Evolutionary conservation across 148 eudicot genomes (phyloP).

Genomic region (Vaccinium vitisidaea): DNA sequence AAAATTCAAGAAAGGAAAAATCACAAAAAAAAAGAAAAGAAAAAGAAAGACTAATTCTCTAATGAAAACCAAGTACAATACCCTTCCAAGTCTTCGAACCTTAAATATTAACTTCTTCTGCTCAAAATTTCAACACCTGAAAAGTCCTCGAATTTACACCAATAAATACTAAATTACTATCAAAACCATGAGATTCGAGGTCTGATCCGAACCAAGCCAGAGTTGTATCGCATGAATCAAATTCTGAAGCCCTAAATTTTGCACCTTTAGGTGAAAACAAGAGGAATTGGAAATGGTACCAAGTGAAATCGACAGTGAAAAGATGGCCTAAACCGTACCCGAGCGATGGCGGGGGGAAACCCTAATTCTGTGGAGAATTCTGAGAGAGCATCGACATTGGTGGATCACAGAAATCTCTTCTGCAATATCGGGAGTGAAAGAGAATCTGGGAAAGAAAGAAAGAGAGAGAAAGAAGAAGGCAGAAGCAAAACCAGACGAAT

Average conservation of each 20-base stretch:
- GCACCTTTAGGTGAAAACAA: not conserved
- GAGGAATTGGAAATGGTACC: not conserved
- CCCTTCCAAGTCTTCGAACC: slow-evolving; percentile 9
- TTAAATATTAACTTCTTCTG: slow-evolving; percentile 1
- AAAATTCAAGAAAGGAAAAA: not conserved
- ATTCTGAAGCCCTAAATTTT: slow-evolving; percentile 24
- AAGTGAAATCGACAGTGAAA: not conserved
- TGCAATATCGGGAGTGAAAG: slow-evolving; percentile 13
- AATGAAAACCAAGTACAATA: not conserved
- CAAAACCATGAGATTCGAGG: not conserved
- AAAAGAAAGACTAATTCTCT: not conserved
- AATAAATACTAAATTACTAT: not conserved
- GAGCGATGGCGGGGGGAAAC: not conserved
- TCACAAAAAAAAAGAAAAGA: no score
- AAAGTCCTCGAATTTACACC: not conserved
- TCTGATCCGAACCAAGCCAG: slow-evolving; percentile 16
- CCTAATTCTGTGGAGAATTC: slow-evolving; percentile 2
- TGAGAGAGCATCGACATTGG: slow-evolving; percentile 29
- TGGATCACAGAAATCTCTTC: slow-evolving; percentile 26
- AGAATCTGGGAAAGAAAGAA: not conserved
- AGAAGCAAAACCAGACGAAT: not conserved
- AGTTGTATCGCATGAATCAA: slow-evolving; percentile 14
- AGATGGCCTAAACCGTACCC: not conserved
- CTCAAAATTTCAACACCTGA: slow-evolving; percentile 13
- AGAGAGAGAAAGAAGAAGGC: not conserved